Conservation (phyloP, 108 stramenopile species). For the Conticribra weissflogii region DNA sequence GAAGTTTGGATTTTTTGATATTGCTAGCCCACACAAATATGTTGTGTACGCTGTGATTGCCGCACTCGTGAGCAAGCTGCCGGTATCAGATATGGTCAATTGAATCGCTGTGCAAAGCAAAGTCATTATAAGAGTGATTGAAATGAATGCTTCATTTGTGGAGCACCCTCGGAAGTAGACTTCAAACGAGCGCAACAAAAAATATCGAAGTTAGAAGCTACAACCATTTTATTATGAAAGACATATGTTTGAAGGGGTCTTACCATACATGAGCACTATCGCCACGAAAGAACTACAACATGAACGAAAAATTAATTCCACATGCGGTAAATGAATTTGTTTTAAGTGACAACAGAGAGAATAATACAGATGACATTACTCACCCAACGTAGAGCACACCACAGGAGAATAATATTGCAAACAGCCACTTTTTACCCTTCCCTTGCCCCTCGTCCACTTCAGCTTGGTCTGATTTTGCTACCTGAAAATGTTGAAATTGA, state of each 20-base stretch:
- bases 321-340: too few relatives aligned
- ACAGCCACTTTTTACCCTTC: conserved; percentile 79
- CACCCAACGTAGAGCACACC: conserved; percentile 68
- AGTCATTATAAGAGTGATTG: conserved; percentile 75
- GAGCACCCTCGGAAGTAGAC: conserved; percentile 81
- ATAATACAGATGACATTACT: conserved; percentile 66
- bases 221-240: too few relatives aligned
- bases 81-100: conserved; percentile 70
- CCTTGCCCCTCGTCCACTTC: conserved; percentile 68
- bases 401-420: conserved; percentile 76
- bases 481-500: too few relatives aligned
- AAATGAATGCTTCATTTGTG: conserved; percentile 80
- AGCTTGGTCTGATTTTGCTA: conserved; percentile 68
- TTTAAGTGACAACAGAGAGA: too few relatives aligned
- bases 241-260: too few relatives aligned
- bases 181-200: too few relatives aligned
- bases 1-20: conserved; percentile 75
- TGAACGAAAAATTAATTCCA: too few relatives aligned
- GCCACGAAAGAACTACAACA: too few relatives aligned
- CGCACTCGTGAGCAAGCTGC: conserved; percentile 81
- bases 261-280: too few relatives aligned
- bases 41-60: conserved; percentile 83
- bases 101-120: conserved; percentile 69
- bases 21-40: conserved; percentile 78
- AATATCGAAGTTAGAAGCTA: too few relatives aligned